Base-by-base conservation (phyloP, 345 rosid species). In the Salix udensis region DNA sequence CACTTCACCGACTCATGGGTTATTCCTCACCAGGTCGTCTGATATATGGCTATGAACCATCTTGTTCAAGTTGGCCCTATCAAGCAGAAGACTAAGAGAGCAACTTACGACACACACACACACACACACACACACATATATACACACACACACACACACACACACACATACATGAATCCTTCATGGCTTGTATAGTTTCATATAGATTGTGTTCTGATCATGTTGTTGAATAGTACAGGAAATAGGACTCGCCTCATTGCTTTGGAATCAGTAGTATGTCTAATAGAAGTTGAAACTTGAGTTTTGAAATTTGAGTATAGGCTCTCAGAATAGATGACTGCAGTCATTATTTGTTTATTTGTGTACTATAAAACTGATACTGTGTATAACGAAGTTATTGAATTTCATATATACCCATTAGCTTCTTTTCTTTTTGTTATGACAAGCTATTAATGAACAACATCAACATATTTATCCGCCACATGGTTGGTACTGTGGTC, bases 1-100 rank as follows among this genome's bases (percentile, higher is more conserved):
- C 89, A 4, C 96, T 95, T 76, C 98, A 95, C 80, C 80, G 74
- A 73, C 89, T 95, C 50, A 90, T 95, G 97, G 98, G 98, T 58
- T 95, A 91, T 83, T 81, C 93, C 77, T 89, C 98, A 9, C 82
- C 85, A n/a, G 84, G 89, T 78, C 88, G 83, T 78, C 79, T 92
- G 79, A 71, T 92, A 24, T 70, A 78, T 69, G 85, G 88, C 36
- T 61, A 74, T 26, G 75, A 72, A 55, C 72, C 68, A 61, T 78
- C 76, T 37, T 70, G 66, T 26, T 64, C 88, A 15, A 74, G 73
- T 68, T 73, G 76, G 53, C 28, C 19, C 79, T 4, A 28, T 16
- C 13, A 53, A 34, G 58, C 12, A 40, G 11, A 50, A 34, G 65
- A 30, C 58, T 48, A 24, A 37, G 68, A 26, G 67, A 52, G 67